phyloP scores from a whole-genome alignment of 2,329 filamentous ascomycete species.

The Fusarium sp. region DNA sequence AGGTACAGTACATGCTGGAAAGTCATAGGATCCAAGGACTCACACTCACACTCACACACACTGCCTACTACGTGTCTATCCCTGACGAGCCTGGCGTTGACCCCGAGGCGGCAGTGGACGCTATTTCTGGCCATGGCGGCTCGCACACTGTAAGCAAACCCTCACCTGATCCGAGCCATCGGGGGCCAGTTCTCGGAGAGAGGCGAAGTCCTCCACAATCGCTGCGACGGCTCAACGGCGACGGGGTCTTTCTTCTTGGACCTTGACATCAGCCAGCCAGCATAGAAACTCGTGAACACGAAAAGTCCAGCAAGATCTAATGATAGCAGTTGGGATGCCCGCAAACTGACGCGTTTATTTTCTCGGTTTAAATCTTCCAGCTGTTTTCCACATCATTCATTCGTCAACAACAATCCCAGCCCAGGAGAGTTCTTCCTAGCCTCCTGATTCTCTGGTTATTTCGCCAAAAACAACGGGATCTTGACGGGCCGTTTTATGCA shows the following conservation, averaged over 20 bases:
- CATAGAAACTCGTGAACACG: constrained; percentile 7
- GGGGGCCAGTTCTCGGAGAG: constrained; percentile 39
- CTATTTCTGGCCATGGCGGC: constrained; percentile 46
- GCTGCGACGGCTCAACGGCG: constrained; percentile 16
- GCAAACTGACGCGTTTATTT: neutral
- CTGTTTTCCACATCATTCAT: constrained; percentile 1
- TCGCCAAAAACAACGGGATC: constrained; percentile 4
- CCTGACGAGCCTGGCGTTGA: constrained; percentile 34
- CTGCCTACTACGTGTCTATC: constrained; percentile 12
- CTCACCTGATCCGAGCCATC: constrained; percentile 42
- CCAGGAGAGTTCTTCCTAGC: constrained; percentile 4
- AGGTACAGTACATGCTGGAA: constrained; percentile 16
- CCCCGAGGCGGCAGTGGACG: constrained; percentile 46
- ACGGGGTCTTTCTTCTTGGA: constrained; percentile 11
- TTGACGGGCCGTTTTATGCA: neutral
- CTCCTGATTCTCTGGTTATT: constrained; percentile 24
- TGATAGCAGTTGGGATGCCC: neutral
- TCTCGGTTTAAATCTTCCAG: constrained; percentile 2
- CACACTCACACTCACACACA: neutral
- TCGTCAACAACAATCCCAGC: neutral
- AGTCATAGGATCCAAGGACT: constrained; percentile 14
- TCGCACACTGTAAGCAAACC: constrained; percentile 33
- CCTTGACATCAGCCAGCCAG: constrained; percentile 4
- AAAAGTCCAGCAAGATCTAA: constrained; percentile 4
- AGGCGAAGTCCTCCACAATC: constrained; percentile 42